Evolutionary conservation across 805 yeast species (phyloP), one percentile per base, ranked within the genome.

Genomic region (Wickerhamomyces alni): DNA sequence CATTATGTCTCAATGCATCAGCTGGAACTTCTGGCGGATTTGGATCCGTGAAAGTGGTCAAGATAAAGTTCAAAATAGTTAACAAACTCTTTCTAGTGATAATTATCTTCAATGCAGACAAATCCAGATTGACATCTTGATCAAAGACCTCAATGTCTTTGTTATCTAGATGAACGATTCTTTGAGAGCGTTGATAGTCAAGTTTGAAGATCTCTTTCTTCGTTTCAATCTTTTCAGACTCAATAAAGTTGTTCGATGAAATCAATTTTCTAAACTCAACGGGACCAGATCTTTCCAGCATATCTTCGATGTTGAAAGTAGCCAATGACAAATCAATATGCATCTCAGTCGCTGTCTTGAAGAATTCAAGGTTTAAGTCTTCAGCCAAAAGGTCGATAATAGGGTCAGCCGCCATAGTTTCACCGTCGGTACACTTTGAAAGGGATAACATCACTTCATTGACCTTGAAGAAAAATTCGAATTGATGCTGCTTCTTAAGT

Each of bases 1-100:
- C 74, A 50, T 82, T 82, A 50, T 83, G 89, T 40, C 81, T 76
- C 42, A 83, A 65, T 24, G 69, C 77, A 62, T 82, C 89, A 0
- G 88, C 82, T 1, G 87, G 85, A 1, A 78, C 65, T 32, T 76
- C 78, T 6, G 75, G 75, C 1, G 83, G 80, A 45, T 77, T 72
- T 0, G 95, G 95, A 59, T 82, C 82, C 0, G 96, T 83, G 57
- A 93, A 93, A 0, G 98, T 93, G 33, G 87, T 84, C 52, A 89
- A 65, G 2, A 84, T 69, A 57, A 82, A 93, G 57, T 88, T 91
- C 46, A 91, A 62, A 12, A 93, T 64, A 1, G 94, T 82, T 44
- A 93, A 67, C 13, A 85, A 62, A 1, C 95, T 83, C 53, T 77
- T 83, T 35, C 97, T 77, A 0, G 94, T 78, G 7, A 89, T 61